These are phyloP conservation scores for Trametes hirsuta DNA, from an alignment of 1,284 basidiomycete genomes.

Conservation along the genomic window DNA sequence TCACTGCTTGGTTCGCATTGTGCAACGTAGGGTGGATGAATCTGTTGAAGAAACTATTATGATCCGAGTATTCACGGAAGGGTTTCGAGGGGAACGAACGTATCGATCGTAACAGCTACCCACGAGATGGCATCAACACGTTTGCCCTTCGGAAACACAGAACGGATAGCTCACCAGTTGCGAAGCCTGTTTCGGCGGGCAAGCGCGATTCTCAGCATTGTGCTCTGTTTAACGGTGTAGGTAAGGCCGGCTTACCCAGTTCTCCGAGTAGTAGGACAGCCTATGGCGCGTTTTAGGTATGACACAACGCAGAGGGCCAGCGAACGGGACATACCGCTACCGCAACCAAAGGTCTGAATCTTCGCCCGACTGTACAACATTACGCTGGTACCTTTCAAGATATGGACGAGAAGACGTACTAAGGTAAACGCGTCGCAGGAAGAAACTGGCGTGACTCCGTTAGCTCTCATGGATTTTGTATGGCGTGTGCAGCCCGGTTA, in stretches of 20 bases:
- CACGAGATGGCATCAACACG: background rate
- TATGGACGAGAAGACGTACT: constrained; percentile 1
- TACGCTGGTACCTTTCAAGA: background rate
- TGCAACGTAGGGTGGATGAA: constrained; percentile 15
- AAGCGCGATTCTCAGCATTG: background rate
- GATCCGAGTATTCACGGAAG: background rate
- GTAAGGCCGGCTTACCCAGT: background rate
- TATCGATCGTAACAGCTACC: constrained; percentile 18
- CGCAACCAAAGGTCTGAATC: constrained; percentile 8
- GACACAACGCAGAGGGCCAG: no score
- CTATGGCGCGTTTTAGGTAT: background rate
- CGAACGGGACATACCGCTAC: constrained; percentile 10
- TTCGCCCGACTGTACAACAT: constrained; percentile 10
- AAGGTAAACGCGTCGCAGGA: constrained; percentile 18
- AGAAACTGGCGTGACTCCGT: constrained; percentile 7
- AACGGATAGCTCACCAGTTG: constrained; percentile 2
- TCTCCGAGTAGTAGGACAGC: constrained; percentile 8
- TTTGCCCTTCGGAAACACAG: background rate
- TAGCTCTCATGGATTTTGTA: background rate
- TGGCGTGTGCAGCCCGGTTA: background rate
- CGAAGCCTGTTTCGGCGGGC: background rate
- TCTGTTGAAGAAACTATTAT: background rate
- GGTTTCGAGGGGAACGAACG: background rate
- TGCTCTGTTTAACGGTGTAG: background rate
- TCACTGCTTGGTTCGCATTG: constrained; percentile 16